These are phyloP conservation scores for Aspergillus conjunctus DNA, from an alignment of 495 filamentous ascomycete genomes.

Conservation along the genomic window DNA sequence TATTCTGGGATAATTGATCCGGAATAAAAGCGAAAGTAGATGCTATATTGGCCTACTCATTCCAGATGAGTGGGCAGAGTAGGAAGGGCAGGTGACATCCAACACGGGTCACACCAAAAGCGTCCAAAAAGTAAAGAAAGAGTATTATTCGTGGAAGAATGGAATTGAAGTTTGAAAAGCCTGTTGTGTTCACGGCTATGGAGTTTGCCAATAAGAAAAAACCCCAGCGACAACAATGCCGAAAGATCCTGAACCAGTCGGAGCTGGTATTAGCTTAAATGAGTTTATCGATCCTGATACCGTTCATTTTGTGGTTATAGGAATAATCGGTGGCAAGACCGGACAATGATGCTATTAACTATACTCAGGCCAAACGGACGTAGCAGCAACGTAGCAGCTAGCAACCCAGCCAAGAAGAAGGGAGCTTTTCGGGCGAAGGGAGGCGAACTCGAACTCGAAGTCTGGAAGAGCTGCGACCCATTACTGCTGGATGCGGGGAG, in stretches of 20 bases:
- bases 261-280: not conserved
- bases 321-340: conserved; percentile 5
- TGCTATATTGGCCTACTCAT: not conserved
- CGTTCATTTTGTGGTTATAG: not conserved
- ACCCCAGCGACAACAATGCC: not conserved
- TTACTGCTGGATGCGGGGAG: conserved; percentile 18
- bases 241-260: not conserved
- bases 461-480: not conserved
- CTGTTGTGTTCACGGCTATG: not conserved
- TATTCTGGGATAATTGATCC: not conserved
- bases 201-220: not conserved
- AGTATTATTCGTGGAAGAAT: conserved; percentile 16
- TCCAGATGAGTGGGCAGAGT: not conserved
- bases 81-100: not conserved
- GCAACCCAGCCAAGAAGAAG: not conserved
- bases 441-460: conserved; percentile 22
- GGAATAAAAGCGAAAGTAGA: not conserved
- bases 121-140: conserved; percentile 5
- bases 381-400: not conserved
- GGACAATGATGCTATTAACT: not conserved
- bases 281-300: not conserved
- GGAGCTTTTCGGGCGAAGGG: conserved; percentile 49
- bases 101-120: conserved; percentile 8
- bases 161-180: not conserved
- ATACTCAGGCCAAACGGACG: not conserved